Percentiles rank a stretch among this genome's conserved stretches.
Conservation (phyloP, 305 asterid species). For the Fraxinus dipetala region DNA sequence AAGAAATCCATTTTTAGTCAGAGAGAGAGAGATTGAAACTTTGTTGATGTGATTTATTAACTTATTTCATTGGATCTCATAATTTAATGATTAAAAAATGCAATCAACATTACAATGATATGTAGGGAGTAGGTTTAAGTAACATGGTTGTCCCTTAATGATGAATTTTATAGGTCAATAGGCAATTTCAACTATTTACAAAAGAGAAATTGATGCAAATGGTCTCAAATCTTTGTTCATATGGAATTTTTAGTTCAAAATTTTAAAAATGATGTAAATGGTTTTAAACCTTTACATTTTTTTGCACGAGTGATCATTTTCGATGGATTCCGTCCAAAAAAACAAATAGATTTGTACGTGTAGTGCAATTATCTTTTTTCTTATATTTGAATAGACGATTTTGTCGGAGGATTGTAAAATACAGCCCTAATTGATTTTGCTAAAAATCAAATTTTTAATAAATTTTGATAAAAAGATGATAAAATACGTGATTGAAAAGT, state of each 20-base stretch:
- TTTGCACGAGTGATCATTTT: no score
- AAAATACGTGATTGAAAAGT: no score
- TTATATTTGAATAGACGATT: no score
- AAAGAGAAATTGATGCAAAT: no score
- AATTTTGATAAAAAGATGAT: no score
- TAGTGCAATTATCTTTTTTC: no score
- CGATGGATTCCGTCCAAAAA: background rate
- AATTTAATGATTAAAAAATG: background rate
- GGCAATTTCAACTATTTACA: background rate
- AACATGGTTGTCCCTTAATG: slow-evolving; percentile 20
- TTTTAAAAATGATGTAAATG: background rate
- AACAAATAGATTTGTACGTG: no score
- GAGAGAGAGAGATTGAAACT: background rate
- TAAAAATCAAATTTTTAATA: no score
- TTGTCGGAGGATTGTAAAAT: no score
- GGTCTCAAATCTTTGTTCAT: background rate
- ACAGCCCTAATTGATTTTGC: no score
- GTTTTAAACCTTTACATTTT: no score
- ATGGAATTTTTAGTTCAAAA: background rate
- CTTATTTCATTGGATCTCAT: background rate
- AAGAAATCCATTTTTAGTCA: background rate
- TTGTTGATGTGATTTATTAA: background rate
- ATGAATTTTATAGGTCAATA: slow-evolving; percentile 18
- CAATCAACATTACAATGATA: background rate
- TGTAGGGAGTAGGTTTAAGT: slow-evolving; percentile 15